These are phyloP conservation scores for Madurella mycetomatis DNA, from an alignment of 2,329 filamentous ascomycete genomes.

Conservation along the genomic window DNA sequence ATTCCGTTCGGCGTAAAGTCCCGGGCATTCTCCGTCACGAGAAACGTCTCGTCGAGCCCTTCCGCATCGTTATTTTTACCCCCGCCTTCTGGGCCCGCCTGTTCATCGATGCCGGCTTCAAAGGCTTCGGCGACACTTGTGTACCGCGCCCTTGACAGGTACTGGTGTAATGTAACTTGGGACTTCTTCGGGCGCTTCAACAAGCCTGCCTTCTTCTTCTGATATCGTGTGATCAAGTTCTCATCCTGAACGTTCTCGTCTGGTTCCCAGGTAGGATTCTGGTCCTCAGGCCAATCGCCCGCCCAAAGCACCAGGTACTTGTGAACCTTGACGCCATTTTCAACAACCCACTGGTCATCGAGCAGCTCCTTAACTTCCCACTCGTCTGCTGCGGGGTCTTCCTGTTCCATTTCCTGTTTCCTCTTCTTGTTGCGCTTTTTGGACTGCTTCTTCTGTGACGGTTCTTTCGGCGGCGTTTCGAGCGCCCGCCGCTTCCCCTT, in stretches of 20 bases:
- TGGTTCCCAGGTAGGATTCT: conserved; percentile 58
- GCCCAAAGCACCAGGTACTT: conserved; percentile 53
- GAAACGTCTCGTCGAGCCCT: conserved; percentile 14
- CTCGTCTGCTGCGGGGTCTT: conserved; percentile 20
- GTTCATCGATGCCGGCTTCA: conserved; percentile 25
- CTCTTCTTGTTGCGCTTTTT: conserved; percentile 6
- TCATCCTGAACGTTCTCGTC: conserved; percentile 44
- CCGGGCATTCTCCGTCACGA: conserved; percentile 12
- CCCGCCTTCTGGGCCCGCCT: background rate
- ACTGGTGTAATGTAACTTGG: conserved; percentile 15
- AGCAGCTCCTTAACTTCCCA: conserved; percentile 27
- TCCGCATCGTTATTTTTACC: conserved; percentile 12
- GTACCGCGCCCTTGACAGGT: conserved; percentile 19
- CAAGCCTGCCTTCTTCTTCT: conserved; percentile 27
- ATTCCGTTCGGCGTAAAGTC: background rate
- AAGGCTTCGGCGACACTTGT: conserved; percentile 28
- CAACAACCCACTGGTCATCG: conserved; percentile 35
- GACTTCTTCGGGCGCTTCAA: conserved; percentile 14
- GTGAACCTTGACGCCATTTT: conserved; percentile 36
- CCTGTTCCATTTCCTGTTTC: conserved; percentile 9
- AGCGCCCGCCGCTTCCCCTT: conserved; percentile 8
- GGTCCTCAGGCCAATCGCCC: conserved; percentile 51
- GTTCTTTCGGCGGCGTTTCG: background rate
- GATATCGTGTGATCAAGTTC: conserved; percentile 39
- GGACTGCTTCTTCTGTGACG: conserved; percentile 1